Evolutionary conservation across 163 green algal genomes (phyloP).

Genomic region (Chloromonas sp.): DNA sequence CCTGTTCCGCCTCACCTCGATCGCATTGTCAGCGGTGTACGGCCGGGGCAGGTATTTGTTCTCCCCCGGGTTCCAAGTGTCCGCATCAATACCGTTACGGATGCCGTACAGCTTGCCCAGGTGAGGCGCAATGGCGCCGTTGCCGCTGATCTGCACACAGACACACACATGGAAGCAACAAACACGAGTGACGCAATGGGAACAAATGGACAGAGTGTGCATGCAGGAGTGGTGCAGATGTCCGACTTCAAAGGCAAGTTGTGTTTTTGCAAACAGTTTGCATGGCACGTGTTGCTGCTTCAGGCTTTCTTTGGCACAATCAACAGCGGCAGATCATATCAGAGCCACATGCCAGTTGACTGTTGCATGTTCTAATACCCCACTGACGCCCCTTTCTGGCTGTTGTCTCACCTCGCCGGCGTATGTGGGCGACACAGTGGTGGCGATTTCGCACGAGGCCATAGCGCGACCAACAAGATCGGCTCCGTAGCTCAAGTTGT

Average conservation of each 20-base stretch:
- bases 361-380: too few relatives aligned
- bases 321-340: too few relatives aligned
- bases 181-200: too few relatives aligned
- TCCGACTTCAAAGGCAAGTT: too few relatives aligned
- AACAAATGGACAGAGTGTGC: too few relatives aligned
- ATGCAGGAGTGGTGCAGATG: too few relatives aligned
- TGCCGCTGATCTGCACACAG: constrained; percentile 53
- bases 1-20: not conserved
- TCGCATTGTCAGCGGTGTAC: constrained; percentile 1
- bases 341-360: too few relatives aligned
- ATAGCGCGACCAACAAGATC: constrained; percentile 71
- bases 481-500: constrained; percentile 90
- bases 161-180: not conserved
- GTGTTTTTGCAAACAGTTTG: too few relatives aligned
- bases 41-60: constrained; percentile 68
- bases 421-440: constrained; percentile 83
- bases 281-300: too few relatives aligned
- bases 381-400: too few relatives aligned
- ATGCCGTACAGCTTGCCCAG: constrained; percentile 79
- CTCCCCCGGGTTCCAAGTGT: constrained; percentile 78
- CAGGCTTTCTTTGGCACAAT: too few relatives aligned
- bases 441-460: constrained; percentile 56
- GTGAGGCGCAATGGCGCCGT: constrained; percentile 60
- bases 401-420: constrained; percentile 54
- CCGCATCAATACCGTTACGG: constrained; percentile 83